Percentiles rank a stretch among this genome's conserved stretches.
These are phyloP conservation scores for Heterococcus sp. DNA, from an alignment of 108 stramenopile species.

Conservation along the genomic window DNA sequence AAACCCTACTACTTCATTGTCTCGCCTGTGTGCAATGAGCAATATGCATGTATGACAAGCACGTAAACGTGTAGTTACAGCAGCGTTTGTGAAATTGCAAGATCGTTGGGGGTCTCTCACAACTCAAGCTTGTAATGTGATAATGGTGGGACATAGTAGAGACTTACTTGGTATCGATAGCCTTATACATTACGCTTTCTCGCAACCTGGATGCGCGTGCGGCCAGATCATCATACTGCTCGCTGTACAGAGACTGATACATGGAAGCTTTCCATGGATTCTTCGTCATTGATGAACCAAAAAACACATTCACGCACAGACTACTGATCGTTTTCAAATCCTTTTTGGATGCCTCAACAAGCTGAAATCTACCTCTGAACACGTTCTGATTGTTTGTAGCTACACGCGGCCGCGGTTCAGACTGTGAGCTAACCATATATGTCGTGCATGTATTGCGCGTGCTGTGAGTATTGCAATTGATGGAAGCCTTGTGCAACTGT, in stretches of 20 bases:
- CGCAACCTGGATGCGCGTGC: constrained; percentile 4
- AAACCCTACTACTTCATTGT: constrained; percentile 22
- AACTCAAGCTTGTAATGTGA: too few relatives aligned
- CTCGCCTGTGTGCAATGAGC: constrained; percentile 7
- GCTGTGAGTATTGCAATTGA: too few relatives aligned
- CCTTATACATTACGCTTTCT: constrained; percentile 45
- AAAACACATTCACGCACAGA: constrained; percentile 12
- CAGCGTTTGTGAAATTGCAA: too few relatives aligned
- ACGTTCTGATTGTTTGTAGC: too few relatives aligned
- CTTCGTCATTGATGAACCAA: constrained; percentile 8
- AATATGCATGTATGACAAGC: too few relatives aligned
- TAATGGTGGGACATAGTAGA: too few relatives aligned
- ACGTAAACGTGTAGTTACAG: too few relatives aligned
- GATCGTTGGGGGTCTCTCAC: too few relatives aligned
- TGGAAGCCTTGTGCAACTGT: too few relatives aligned
- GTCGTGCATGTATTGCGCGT: too few relatives aligned
- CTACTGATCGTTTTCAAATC: not conserved
- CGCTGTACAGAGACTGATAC: constrained; percentile 18
- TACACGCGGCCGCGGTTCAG: too few relatives aligned
- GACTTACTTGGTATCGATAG: constrained; percentile 25
- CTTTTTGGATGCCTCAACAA: not conserved
- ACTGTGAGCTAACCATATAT: too few relatives aligned
- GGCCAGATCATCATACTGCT: constrained; percentile 28
- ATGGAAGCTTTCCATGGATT: constrained; percentile 38
- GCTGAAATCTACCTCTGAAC: not conserved